These are phyloP conservation scores for Quercus cerris DNA, from an alignment of 306 rosid genomes.

Conservation along the genomic window DNA sequence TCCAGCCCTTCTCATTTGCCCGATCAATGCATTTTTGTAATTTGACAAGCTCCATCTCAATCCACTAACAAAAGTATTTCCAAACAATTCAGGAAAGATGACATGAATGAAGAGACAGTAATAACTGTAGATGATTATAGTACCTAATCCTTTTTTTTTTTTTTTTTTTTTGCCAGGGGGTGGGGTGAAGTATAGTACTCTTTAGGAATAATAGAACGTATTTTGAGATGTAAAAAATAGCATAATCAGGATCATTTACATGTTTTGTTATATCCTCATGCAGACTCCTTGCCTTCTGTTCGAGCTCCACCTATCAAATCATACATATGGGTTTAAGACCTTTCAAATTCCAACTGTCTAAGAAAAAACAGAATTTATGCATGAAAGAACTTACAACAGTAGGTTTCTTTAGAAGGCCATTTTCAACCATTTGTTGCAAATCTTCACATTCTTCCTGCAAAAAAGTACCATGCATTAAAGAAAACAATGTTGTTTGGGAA, in stretches of 20 bases:
- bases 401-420: constrained; percentile 38
- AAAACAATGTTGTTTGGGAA: not conserved
- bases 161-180: too few species aligned
- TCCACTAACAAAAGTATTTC: constrained; percentile 55
- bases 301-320: constrained; percentile 52
- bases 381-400: constrained; percentile 53
- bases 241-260: constrained; percentile 34
- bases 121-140: not conserved
- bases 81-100: not conserved
- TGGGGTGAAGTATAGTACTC: too few species aligned
- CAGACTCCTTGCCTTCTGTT: constrained; percentile 57
- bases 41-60: constrained; percentile 49
- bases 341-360: not conserved
- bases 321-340: not conserved
- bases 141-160: too few species aligned
- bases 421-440: constrained; percentile 44
- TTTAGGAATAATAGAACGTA: too few species aligned
- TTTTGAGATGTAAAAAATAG: not conserved
- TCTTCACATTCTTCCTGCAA: constrained; percentile 70
- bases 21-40: constrained; percentile 63
- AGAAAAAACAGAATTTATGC: not conserved
- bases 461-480: constrained; percentile 16
- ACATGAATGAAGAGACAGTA: not conserved
- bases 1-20: constrained; percentile 91
- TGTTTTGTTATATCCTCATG: constrained; percentile 66